phyloP scores from a whole-genome alignment of 2,329 filamentous ascomycete genomes.

The Ceratocystis lukuohia region DNA sequence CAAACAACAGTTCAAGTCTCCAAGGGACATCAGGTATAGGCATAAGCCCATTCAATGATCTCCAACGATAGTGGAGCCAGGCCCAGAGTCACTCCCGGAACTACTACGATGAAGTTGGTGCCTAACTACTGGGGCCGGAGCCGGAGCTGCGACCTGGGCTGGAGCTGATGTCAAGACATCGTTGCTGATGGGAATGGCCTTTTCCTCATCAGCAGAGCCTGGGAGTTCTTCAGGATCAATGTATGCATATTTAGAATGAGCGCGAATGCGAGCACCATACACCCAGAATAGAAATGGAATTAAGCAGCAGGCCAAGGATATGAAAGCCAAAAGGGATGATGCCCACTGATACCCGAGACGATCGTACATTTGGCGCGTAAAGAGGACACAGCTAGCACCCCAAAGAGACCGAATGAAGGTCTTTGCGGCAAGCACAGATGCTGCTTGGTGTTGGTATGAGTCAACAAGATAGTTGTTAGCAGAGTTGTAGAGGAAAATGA shows the following conservation, averaged over 20 bases:
- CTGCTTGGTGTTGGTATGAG: slow-evolving; percentile 57
- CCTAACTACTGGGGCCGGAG: neutral
- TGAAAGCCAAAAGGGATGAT: slow-evolving; percentile 55
- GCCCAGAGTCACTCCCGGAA: slow-evolving; percentile 9
- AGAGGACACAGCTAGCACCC: slow-evolving; percentile 64
- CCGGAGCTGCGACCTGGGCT: neutral
- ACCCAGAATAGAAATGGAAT: slow-evolving; percentile 77
- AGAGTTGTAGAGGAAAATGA: slow-evolving; percentile 73
- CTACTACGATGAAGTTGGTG: slow-evolving; percentile 11
- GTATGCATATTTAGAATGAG: slow-evolving; percentile 60
- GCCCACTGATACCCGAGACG: slow-evolving; percentile 66
- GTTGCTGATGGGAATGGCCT: neutral
- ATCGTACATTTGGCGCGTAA: slow-evolving; percentile 69
- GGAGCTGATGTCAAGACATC: neutral
- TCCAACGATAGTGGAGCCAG: slow-evolving; percentile 16
- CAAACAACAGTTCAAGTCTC: too few relatives aligned
- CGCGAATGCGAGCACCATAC: slow-evolving; percentile 58
- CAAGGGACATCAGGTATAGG: too few relatives aligned
- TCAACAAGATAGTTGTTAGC: slow-evolving; percentile 61
- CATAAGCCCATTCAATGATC: slow-evolving; percentile 1
- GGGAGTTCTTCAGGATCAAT: slow-evolving; percentile 37
- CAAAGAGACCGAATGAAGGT: slow-evolving; percentile 68
- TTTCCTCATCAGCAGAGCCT: slow-evolving; percentile 12
- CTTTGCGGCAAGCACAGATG: slow-evolving; percentile 68
- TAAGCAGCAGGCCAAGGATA: slow-evolving; percentile 62